These are phyloP conservation scores for Perkinsus chesapeaki DNA, from an alignment of 169 alveolate genomes.

Conservation along the genomic window DNA sequence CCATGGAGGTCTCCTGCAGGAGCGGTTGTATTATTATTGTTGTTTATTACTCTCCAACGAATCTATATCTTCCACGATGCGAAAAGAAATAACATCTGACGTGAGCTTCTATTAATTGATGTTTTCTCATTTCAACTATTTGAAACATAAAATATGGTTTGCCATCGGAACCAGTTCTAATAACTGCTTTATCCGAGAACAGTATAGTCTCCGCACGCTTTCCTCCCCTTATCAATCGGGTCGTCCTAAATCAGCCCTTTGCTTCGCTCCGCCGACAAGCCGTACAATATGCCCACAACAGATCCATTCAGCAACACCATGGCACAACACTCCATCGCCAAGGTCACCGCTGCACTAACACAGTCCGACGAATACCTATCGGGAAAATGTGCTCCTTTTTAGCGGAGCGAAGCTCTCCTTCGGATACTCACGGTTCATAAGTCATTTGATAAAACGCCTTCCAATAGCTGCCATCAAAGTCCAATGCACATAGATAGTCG, in stretches of 20 bases:
- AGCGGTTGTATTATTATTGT: too few species aligned
- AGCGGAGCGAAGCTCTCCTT: not conserved
- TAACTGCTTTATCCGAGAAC: not conserved
- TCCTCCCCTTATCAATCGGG: not conserved
- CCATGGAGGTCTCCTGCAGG: not conserved
- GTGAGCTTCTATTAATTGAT: not conserved
- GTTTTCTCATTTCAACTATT: not conserved
- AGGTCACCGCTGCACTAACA: not conserved
- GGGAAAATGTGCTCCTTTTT: too few species aligned
- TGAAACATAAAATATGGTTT: not conserved
- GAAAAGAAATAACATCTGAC: not conserved
- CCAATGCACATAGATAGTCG: not conserved
- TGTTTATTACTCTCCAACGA: not conserved
- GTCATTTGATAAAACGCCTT: not conserved
- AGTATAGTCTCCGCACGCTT: not conserved
- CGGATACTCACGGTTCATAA: not conserved
- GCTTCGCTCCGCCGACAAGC: too few species aligned
- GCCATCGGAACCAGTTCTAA: not conserved
- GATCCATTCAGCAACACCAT: not conserved
- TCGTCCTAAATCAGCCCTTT: too few species aligned
- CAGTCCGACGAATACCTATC: not conserved
- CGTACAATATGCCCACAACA: not conserved
- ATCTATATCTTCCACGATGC: not conserved
- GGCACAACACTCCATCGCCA: not conserved
- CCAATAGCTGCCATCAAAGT: not conserved